These are phyloP conservation scores for Ambispora gerdemannii DNA, from an alignment of 192 early-diverging fungal species.

Conservation along the genomic window DNA sequence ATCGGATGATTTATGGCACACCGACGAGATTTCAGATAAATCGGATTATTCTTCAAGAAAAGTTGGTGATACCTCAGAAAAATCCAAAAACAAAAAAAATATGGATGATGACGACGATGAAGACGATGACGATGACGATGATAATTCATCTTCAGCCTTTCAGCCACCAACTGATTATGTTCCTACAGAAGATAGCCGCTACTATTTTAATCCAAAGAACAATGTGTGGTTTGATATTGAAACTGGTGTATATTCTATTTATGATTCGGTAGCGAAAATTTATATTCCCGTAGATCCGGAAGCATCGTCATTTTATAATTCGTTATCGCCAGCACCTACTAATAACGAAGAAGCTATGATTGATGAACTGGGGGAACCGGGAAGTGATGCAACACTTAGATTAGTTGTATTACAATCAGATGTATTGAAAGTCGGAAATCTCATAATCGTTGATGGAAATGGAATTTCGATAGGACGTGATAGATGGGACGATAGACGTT, in stretches of 20 bases:
- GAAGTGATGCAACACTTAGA: conserved; percentile 40
- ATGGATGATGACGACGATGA: background rate
- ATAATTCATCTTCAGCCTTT: background rate
- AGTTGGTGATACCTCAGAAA: background rate
- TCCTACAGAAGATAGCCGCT: conserved; percentile 38
- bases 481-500: conserved; percentile 40
- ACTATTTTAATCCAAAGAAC: conserved; percentile 45
- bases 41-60: background rate
- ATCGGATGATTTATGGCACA: conserved; percentile 2
- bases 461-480: conserved; percentile 60
- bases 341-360: conserved; percentile 16
- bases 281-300: conserved; percentile 45
- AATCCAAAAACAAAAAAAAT: background rate
- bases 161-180: conserved; percentile 4
- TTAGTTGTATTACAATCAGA: conserved; percentile 53
- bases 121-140: too few species aligned
- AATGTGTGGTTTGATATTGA: conserved; percentile 51
- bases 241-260: conserved; percentile 43
- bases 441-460: conserved; percentile 49
- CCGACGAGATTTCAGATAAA: background rate
- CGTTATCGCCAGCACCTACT: background rate
- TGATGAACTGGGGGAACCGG: conserved; percentile 33
- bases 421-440: conserved; percentile 36
- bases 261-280: conserved; percentile 43
- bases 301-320: conserved; percentile 9